Conservation (phyloP, 2,329 filamentous ascomycete species). For the Aspergillus tanneri region DNA sequence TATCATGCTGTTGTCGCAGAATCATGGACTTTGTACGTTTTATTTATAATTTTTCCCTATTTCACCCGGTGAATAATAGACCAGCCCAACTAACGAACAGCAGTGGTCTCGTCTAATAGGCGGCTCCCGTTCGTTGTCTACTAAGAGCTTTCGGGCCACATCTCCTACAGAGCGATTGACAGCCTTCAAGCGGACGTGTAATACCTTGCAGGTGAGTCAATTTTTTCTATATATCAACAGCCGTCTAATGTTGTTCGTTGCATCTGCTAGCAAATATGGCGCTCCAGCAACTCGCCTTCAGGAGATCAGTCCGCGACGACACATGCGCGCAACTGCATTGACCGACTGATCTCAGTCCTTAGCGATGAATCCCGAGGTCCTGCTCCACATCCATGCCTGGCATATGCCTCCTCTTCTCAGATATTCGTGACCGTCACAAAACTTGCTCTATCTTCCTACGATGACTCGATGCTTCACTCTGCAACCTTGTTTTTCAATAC, state of each 20-base stretch:
- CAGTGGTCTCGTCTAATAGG: conserved; percentile 64
- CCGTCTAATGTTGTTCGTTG: not conserved
- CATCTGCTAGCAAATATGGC: conserved; percentile 57
- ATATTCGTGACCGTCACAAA: conserved; percentile 88
- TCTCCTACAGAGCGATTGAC: conserved; percentile 61
- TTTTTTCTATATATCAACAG: not conserved
- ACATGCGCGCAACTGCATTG: conserved; percentile 54
- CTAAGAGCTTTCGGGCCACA: conserved; percentile 52
- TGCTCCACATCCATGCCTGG: conserved; percentile 85
- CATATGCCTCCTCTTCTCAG: conserved; percentile 80
- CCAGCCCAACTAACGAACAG: conserved; percentile 10
- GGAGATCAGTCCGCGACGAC: conserved; percentile 53
- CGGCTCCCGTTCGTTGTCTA: conserved; percentile 48
- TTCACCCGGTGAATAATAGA: no score
- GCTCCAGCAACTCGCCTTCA: conserved; percentile 52
- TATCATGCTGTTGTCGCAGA: conserved; percentile 33
- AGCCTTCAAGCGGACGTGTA: conserved; percentile 62
- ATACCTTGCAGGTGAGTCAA: conserved; percentile 54
- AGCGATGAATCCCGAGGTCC: conserved; percentile 86
- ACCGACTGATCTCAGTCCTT: conserved; percentile 65
- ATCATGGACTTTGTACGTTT: conserved; percentile 50
- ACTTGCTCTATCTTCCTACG: conserved; percentile 79
- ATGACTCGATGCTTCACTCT: conserved; percentile 81
- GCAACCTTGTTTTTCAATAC: conserved; percentile 85
- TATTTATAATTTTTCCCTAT: no score